Evolutionary conservation across 345 rosid species (phyloP).

Genomic region (Eucalyptus victrix): DNA sequence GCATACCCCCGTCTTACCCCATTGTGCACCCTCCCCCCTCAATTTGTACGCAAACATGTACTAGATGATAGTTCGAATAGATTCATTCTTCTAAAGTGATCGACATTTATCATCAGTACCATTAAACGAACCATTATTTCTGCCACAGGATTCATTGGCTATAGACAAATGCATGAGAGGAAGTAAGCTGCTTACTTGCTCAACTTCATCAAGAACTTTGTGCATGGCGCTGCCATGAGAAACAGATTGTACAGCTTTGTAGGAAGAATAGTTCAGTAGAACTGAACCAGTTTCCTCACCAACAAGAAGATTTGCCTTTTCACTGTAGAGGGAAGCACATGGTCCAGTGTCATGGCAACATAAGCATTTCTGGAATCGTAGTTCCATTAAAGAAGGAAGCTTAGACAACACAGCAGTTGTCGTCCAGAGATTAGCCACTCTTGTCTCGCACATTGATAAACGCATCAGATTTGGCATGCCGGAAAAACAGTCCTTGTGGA

Average conservation of each 20-base stretch:
- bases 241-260: not conserved
- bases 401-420: conserved; percentile 26
- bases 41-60: not conserved
- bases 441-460: conserved; percentile 48
- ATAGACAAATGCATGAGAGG: not conserved
- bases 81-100: not conserved
- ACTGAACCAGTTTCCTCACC: not conserved
- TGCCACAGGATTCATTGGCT: not conserved
- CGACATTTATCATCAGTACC: not conserved
- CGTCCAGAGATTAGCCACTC: conserved; percentile 45
- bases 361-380: conserved; percentile 39
- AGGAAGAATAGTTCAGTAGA: not conserved
- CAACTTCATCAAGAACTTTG: not conserved
- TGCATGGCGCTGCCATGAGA: not conserved
- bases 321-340: conserved; percentile 16
- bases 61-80: not conserved
- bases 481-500: conserved; percentile 43
- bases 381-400: conserved; percentile 31
- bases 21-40: not conserved
- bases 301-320: not conserved
- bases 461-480: conserved; percentile 37
- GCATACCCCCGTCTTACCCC: not conserved
- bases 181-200: not conserved
- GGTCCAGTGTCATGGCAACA: conserved; percentile 36
- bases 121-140: not conserved